Conservation (phyloP, 331 rosid genomes). For the Stylosanthes scabra region DNA sequence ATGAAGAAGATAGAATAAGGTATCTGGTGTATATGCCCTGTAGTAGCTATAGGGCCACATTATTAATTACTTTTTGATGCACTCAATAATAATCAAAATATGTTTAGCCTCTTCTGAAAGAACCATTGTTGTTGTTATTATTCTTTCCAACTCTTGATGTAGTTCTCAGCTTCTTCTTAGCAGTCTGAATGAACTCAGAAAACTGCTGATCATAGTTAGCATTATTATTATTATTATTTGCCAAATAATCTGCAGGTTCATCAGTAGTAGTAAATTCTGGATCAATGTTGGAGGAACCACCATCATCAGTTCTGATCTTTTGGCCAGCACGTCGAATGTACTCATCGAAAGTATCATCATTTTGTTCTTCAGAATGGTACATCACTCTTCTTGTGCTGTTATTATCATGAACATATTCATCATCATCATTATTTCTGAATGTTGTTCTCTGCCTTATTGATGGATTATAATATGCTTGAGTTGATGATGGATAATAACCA, state of each 20-base stretch:
- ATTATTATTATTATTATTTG: too few species aligned
- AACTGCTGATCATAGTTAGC: constrained; percentile 39
- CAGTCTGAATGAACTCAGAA: constrained; percentile 51
- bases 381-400: too few species aligned
- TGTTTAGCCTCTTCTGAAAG: constrained; percentile 38
- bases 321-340: constrained; percentile 44
- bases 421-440: too few species aligned
- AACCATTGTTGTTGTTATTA: background rate
- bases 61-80: too few species aligned
- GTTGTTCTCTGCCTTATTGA: too few species aligned
- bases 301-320: constrained; percentile 40
- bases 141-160: constrained; percentile 45
- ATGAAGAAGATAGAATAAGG: too few species aligned
- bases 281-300: constrained; percentile 29
- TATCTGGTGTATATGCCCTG: background rate
- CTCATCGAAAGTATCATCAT: constrained; percentile 47
- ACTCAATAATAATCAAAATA: background rate
- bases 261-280: constrained; percentile 14
- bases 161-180: constrained; percentile 48
- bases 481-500: background rate
- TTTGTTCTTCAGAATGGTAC: too few species aligned
- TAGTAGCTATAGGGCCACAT: constrained; percentile 15
- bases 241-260: too few species aligned
- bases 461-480: background rate
- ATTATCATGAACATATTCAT: too few species aligned